Percentiles rank a stretch among this genome's conserved stretches.
phyloP scores from a whole-genome alignment of 2,329 filamentous ascomycete genomes.

The Penicillium hesseltinei region DNA sequence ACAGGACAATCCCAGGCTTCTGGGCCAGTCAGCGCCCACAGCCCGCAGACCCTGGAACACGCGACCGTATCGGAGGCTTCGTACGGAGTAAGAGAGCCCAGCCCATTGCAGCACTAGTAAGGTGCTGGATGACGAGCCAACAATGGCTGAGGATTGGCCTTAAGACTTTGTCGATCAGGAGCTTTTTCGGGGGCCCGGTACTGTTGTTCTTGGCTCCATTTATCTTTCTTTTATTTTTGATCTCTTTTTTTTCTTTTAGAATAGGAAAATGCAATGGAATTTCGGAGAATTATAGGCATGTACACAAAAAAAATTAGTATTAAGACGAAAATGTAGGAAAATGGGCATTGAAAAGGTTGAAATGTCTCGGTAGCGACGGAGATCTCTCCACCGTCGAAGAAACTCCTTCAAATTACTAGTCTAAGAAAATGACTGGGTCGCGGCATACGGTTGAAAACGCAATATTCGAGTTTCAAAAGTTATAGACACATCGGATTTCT shows the following conservation, averaged over 20 bases:
- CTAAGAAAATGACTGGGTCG: constrained; percentile 29
- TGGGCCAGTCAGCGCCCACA: constrained; percentile 29
- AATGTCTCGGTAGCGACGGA: constrained; percentile 5
- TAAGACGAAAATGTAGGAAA: background rate
- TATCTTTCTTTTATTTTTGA: background rate
- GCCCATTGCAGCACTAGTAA: constrained; percentile 18
- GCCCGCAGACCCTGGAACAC: constrained; percentile 27
- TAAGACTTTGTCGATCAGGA: constrained; percentile 23
- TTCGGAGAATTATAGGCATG: background rate
- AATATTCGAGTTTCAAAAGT: constrained; percentile 14
- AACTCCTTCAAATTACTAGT: constrained; percentile 21
- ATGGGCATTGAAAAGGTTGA: background rate
- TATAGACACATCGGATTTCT: constrained; percentile 3
- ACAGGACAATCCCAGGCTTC: constrained; percentile 25
- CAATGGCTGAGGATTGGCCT: constrained; percentile 10
- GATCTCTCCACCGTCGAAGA: constrained; percentile 17
- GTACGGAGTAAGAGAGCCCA: constrained; percentile 13
- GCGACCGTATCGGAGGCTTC: constrained; percentile 28
- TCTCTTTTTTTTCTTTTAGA: background rate
- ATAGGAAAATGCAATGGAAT: background rate
- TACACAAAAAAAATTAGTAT: background rate
- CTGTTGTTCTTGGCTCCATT: background rate
- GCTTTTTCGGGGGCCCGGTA: constrained; percentile 5
- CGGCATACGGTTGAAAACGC: constrained; percentile 20
- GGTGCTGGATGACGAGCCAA: constrained; percentile 21